Conservation (phyloP, 805 yeast genomes). For the Wickerhamiella alocasiicola region DNA sequence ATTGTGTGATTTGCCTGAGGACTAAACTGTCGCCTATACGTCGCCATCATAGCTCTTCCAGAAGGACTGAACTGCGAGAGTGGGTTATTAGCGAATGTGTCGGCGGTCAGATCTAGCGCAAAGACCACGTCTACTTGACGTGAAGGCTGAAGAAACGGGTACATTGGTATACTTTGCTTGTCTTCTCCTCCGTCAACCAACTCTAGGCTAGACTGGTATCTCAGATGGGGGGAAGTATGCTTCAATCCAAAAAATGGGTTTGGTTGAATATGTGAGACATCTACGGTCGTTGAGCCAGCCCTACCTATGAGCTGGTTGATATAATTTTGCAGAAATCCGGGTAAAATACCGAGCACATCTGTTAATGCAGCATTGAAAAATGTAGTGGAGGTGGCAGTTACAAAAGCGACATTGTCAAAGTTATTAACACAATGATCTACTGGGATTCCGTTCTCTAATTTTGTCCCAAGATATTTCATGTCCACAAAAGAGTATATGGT, state of each 20-base stretch:
- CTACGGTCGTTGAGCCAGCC: neutral
- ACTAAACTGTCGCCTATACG: conserved; percentile 23
- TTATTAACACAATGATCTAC: conserved; percentile 31
- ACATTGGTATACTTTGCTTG: conserved; percentile 55
- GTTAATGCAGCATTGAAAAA: conserved; percentile 7
- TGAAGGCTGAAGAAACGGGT: conserved; percentile 50
- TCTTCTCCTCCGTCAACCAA: conserved; percentile 78
- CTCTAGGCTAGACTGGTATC: too few species aligned
- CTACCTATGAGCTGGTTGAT: neutral
- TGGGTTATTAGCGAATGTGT: conserved; percentile 23
- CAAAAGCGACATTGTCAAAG: conserved; percentile 69
- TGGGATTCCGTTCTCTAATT: neutral
- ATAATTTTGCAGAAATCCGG: neutral
- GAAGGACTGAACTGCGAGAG: conserved; percentile 22
- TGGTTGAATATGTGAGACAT: conserved; percentile 30
- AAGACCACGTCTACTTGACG: conserved; percentile 51
- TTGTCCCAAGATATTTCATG: conserved; percentile 44
- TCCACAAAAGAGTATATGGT: conserved; percentile 46
- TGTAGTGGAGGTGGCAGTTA: conserved; percentile 2
- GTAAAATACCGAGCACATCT: neutral
- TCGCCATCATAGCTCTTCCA: conserved; percentile 28
- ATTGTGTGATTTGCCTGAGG: conserved; percentile 21
- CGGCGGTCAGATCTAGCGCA: conserved; percentile 33
- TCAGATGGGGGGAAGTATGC: conserved; percentile 20
- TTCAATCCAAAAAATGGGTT: conserved; percentile 46